Evolutionary conservation across 1,284 basidiomycete genomes (phyloP).

Genomic region (Cystobasidium pallidum): DNA sequence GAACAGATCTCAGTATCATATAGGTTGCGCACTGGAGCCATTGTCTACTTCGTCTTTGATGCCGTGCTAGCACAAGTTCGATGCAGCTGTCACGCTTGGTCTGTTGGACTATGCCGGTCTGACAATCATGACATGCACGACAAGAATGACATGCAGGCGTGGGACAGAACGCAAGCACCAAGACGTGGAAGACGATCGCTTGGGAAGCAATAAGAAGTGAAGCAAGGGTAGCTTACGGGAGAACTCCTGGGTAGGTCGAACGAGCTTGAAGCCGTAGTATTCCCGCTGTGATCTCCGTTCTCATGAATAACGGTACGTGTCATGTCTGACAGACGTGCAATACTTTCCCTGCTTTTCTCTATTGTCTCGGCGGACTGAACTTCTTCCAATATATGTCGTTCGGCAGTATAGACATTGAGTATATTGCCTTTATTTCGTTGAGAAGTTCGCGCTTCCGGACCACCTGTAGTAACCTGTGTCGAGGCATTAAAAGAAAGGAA

Average conservation of each 20-base stretch:
- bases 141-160: background rate
- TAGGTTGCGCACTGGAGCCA: too few species aligned
- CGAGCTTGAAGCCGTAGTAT: background rate
- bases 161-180: too few species aligned
- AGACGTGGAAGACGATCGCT: too few species aligned
- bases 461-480: background rate
- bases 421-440: constrained; percentile 4
- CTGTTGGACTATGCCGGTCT: background rate
- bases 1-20: background rate
- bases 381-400: background rate
- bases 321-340: background rate
- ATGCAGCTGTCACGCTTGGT: constrained; percentile 1
- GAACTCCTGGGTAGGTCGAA: background rate
- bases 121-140: too few species aligned
- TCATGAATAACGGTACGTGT: background rate
- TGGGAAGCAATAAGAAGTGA: too few species aligned
- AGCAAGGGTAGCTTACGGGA: background rate
- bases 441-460: background rate
- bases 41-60: background rate
- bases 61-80: background rate
- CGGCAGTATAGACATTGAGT: background rate
- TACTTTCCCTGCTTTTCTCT: background rate
- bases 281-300: background rate
- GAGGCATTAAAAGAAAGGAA: background rate
- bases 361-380: background rate